Percentiles rank a stretch among this genome's conserved stretches.
Conservation (phyloP, 805 yeast species). For the Ogataea trehaloabstinens region DNA sequence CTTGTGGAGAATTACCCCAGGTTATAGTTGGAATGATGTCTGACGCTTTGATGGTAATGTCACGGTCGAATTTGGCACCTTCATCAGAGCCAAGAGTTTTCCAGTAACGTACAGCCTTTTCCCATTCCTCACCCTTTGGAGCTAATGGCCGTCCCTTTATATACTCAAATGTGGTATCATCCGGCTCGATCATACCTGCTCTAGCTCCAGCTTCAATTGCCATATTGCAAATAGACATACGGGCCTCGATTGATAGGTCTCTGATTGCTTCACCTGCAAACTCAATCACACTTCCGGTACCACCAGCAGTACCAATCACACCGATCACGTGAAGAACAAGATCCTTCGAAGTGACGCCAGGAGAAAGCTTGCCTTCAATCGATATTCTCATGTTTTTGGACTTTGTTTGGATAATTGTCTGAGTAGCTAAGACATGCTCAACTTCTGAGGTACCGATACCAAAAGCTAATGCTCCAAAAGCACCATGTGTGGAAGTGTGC, state of each 20-base stretch:
- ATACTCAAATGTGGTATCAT: slow-evolving; percentile 82
- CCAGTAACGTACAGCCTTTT: slow-evolving; percentile 92
- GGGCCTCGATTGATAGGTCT: slow-evolving; percentile 89
- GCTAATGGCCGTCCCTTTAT: slow-evolving; percentile 92
- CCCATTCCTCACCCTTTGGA: slow-evolving; percentile 94
- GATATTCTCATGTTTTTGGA: slow-evolving; percentile 93
- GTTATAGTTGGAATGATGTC: slow-evolving; percentile 96
- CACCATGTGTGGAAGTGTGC: slow-evolving; percentile 98
- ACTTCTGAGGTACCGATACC: slow-evolving; percentile 99
- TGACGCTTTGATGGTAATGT: slow-evolving; percentile 72
- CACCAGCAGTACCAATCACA: slow-evolving; percentile 98
- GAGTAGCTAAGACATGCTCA: slow-evolving; percentile 97
- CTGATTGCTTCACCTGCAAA: slow-evolving; percentile 95
- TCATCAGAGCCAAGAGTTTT: slow-evolving; percentile 80
- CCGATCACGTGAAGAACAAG: slow-evolving; percentile 92
- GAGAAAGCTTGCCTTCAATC: slow-evolving; percentile 78
- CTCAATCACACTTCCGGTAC: slow-evolving; percentile 96
- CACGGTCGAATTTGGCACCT: slow-evolving; percentile 86
- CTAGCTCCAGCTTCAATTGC: slow-evolving; percentile 99
- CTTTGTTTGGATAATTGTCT: slow-evolving; percentile 90
- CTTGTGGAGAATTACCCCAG: slow-evolving; percentile 99
- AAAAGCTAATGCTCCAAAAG: slow-evolving; percentile 94
- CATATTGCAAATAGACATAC: slow-evolving; percentile 99
- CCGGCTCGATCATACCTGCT: slow-evolving; percentile 99
- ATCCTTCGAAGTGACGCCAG: slow-evolving; percentile 96